Conservation (phyloP, 768 basidiomycete species). For the Jaapia argillacea region DNA sequence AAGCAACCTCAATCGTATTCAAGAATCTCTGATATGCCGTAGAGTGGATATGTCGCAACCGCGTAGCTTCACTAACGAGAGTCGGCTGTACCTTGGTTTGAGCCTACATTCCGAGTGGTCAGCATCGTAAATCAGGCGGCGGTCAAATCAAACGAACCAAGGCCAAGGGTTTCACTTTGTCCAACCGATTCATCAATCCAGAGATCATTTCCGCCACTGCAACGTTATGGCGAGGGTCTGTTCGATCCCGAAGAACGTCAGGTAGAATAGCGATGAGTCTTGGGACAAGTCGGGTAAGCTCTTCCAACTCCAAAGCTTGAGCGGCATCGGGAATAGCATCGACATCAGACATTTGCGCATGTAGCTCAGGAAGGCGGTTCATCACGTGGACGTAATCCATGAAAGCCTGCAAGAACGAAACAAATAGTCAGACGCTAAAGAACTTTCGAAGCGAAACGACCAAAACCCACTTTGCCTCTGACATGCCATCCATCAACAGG, state of each 20-base stretch:
- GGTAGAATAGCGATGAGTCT: slow-evolving; percentile 60
- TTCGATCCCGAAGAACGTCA: slow-evolving; percentile 47
- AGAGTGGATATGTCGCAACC: slow-evolving; percentile 44
- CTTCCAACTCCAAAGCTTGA: slow-evolving; percentile 46
- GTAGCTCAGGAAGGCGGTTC: slow-evolving; percentile 47
- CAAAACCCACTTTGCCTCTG: slow-evolving; percentile 61
- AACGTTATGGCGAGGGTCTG: slow-evolving; percentile 56
- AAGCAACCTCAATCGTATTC: slow-evolving; percentile 47
- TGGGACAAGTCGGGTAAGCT: slow-evolving; percentile 47
- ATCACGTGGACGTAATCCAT: slow-evolving; percentile 58
- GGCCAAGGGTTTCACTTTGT: slow-evolving; percentile 47
- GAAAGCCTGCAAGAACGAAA: slow-evolving; percentile 37
- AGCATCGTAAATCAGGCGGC: not conserved
- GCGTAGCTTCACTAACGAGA: slow-evolving; percentile 7
- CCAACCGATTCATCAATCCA: slow-evolving; percentile 46
- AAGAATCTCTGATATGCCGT: slow-evolving; percentile 56
- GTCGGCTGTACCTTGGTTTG: slow-evolving; percentile 8
- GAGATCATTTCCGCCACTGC: slow-evolving; percentile 68
- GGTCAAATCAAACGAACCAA: slow-evolving; percentile 35
- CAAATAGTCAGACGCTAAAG: not conserved
- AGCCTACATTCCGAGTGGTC: not conserved
- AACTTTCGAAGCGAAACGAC: slow-evolving; percentile 2
- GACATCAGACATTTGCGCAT: slow-evolving; percentile 29
- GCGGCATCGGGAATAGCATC: slow-evolving; percentile 34
- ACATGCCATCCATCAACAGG: slow-evolving; percentile 69